Evolutionary conservation across 1,284 basidiomycete genomes (phyloP), one percentile per base, ranked within the genome.

Genomic region (Cronartium quercuum): DNA sequence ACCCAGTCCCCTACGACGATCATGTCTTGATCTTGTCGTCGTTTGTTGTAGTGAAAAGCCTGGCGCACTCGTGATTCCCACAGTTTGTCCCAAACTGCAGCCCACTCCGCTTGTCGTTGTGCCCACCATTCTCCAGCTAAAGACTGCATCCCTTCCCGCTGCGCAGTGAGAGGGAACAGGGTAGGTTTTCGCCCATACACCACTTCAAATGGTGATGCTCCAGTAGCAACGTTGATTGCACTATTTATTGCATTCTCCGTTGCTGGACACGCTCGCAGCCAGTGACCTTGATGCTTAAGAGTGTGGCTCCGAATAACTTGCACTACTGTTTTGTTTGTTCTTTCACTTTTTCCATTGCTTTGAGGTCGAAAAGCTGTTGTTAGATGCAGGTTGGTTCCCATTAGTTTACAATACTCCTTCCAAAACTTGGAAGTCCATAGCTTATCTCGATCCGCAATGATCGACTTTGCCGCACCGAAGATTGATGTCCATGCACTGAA

Each of bases 271-370:
- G 35, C 60, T 24, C n/a, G n/a, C n/a, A n/a, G n/a, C 62, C 62
- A 64, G 6, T 15, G 29, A n/a, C 62, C 24, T 5, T 64, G 62
- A 6, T 21, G 62, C 44, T 64, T 64, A n/a, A 21, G 21, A 12
- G n/a, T 9, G 34, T 21, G 12, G 57, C 57, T 60, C n/a, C n/a
- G 21, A 60, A 40, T 37, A 37, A 64, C 21, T 64, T 64, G 62
- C 10, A 37, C 62, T 10, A 64, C 62, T 2, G 62, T 64, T 12
- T 64, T 64, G 35, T 64, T 64, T n/a, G 62, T 64, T 3, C 34
- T 15, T 21, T 64, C 62, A 21, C 62, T 64, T 6, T 41, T 9
- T 15, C 60, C 60, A 34, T 62, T 38, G 18, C 18, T 29, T 62
- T 62, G 60, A 24, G 60, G 60, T 13, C 40, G 6, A 35, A 62